A percentile compares a stretch with the other conserved stretches of the same genome.
phyloP scores from a whole-genome alignment of 768 basidiomycete species.

The Fomitopsis serialis region DNA sequence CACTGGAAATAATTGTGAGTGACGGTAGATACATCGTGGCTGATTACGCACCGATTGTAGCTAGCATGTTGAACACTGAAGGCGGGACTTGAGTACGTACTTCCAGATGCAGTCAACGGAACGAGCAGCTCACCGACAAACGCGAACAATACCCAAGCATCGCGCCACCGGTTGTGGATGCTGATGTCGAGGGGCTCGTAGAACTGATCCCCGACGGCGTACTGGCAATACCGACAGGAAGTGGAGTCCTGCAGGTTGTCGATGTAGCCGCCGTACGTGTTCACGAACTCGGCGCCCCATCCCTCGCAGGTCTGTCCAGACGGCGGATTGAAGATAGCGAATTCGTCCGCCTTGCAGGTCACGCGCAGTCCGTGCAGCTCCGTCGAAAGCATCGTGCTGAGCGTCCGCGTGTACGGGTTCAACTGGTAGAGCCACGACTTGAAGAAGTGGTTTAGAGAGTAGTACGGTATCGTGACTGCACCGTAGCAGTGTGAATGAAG shows the following conservation, averaged over 20 bases:
- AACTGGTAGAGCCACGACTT: conserved; percentile 73
- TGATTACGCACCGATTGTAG: too few species aligned
- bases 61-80: too few species aligned
- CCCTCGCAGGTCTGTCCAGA: conserved; percentile 61
- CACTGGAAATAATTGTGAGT: too few species aligned
- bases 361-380: conserved; percentile 71
- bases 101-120: too few species aligned
- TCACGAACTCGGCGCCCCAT: conserved; percentile 67
- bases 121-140: too few species aligned
- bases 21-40: too few species aligned
- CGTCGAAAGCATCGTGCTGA: conserved; percentile 71
- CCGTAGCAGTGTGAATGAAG: too few species aligned
- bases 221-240: conserved; percentile 73
- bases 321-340: conserved; percentile 67
- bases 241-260: conserved; percentile 55
- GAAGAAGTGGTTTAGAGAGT: conserved; percentile 62
- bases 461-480: conserved; percentile 70
- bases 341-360: conserved; percentile 64
- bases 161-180: too few species aligned
- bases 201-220: too few species aligned
- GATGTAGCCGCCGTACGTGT: conserved; percentile 64
- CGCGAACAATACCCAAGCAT: too few species aligned
- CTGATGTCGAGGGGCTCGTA: too few species aligned
- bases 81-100: too few species aligned
- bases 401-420: conserved; percentile 62